phyloP scores from a whole-genome alignment of 139 green algal species.

The Bryopsis sp. region DNA sequence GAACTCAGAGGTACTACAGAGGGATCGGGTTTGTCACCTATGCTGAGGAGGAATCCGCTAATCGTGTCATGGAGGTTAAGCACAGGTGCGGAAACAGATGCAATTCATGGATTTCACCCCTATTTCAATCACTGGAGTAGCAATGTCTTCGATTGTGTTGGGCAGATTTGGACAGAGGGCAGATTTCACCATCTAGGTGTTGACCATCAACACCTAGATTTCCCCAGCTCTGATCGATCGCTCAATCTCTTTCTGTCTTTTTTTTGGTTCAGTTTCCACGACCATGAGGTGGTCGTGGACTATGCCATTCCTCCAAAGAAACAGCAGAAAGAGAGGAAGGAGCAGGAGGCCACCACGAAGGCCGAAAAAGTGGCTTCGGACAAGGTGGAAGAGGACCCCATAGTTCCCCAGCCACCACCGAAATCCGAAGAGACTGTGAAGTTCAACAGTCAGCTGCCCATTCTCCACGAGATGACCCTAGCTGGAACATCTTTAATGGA shows the following conservation, averaged over 20 bases:
- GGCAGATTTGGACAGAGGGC: background rate
- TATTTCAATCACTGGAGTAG: background rate
- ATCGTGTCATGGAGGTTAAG: slow-evolving; percentile 40
- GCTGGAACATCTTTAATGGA: too few relatives aligned
- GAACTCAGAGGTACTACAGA: slow-evolving; percentile 54
- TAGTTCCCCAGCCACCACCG: too few relatives aligned
- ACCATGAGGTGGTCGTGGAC: slow-evolving; percentile 79
- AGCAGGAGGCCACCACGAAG: too few relatives aligned
- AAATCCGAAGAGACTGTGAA: too few relatives aligned
- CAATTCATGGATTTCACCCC: background rate
- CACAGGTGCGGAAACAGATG: background rate
- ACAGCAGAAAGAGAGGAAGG: too few relatives aligned
- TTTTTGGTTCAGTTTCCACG: slow-evolving; percentile 40
- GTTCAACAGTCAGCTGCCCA: too few relatives aligned
- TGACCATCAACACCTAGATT: background rate
- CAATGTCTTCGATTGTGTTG: background rate
- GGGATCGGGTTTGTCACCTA: slow-evolving; percentile 89
- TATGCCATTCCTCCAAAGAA: slow-evolving; percentile 67
- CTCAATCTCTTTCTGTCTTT: background rate
- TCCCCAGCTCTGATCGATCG: background rate
- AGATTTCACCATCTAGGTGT: background rate
- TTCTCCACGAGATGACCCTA: too few relatives aligned
- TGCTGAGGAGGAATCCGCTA: slow-evolving; percentile 28
- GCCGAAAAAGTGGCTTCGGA: too few relatives aligned
- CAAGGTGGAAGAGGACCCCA: too few relatives aligned